Percentiles rank a stretch among this genome's conserved stretches.
These are phyloP conservation scores for Ogataea minuta DNA, from an alignment of 805 yeast genomes.

Conservation along the genomic window DNA sequence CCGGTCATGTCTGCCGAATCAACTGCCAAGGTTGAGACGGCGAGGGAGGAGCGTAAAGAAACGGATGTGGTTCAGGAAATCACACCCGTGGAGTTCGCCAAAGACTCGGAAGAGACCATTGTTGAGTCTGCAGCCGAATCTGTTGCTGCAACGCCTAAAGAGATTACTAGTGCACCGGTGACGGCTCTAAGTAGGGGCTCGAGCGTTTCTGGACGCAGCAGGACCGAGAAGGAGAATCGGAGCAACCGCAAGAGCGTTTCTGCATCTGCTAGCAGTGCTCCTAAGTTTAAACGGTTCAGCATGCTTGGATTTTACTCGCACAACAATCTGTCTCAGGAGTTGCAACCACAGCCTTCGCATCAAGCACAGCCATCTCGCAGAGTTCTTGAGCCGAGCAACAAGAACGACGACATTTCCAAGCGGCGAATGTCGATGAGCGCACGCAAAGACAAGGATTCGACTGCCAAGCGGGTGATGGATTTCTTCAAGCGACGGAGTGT, in stretches of 20 bases:
- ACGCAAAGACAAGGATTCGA: slow-evolving; percentile 49
- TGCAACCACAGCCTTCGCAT: slow-evolving; percentile 3
- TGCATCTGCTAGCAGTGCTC: slow-evolving; percentile 13
- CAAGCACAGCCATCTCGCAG: slow-evolving; percentile 13
- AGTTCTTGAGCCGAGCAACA: slow-evolving; percentile 19
- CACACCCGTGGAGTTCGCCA: background rate
- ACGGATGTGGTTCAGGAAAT: background rate
- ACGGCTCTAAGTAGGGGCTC: slow-evolving; percentile 6
- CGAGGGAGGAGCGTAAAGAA: slow-evolving; percentile 2
- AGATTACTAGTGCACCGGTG: slow-evolving; percentile 1
- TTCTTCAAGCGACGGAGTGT: slow-evolving; percentile 68
- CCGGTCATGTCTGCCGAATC: slow-evolving; percentile 13
- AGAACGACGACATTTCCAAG: slow-evolving; percentile 28
- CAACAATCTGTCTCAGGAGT: slow-evolving; percentile 15
- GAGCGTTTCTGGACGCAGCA: slow-evolving; percentile 10
- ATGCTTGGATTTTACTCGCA: slow-evolving; percentile 32
- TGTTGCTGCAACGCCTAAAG: background rate
- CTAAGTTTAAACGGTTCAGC: slow-evolving; percentile 34
- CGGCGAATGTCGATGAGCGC: slow-evolving; percentile 29
- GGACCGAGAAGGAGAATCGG: slow-evolving; percentile 27
- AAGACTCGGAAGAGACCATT: slow-evolving; percentile 1
- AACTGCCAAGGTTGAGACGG: slow-evolving; percentile 8
- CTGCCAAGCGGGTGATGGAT: slow-evolving; percentile 76
- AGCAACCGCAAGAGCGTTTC: slow-evolving; percentile 19
- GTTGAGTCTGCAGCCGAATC: background rate